Evolutionary conservation across 1,284 basidiomycete genomes (phyloP), one percentile per base, ranked within the genome.

Genomic region (Trametes pubescens): DNA sequence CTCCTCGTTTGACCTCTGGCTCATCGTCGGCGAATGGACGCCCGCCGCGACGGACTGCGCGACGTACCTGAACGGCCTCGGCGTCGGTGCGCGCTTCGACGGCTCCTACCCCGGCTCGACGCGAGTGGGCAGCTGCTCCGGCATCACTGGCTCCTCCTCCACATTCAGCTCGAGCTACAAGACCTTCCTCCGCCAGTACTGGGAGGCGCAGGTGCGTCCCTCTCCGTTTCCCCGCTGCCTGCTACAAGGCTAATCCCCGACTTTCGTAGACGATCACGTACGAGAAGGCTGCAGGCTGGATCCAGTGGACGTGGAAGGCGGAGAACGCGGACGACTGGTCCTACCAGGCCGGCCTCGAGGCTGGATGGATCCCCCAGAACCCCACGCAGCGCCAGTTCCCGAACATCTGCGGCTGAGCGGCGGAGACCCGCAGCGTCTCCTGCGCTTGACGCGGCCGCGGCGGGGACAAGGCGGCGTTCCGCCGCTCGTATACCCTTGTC

Each of bases 41-140:
- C 84, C 92, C 37, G 93, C 93, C 0, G 79, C 86, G 59, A 96
- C 89, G 10, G 96, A 98, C 75, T 98, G 95, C 72, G 94, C 95
- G 16, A 87, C 80, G 70, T 94, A 82, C 71, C 78, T 88, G 60
- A 87, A 88, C 74, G 84, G 83, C 7, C 79, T 82, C 47, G 83
- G 82, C 51, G 64, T 80, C 48, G 86, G 93, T n/a, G 81, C 91
- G 10, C 85, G 94, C 54, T 97, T 92, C 75, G 95, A 94, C 70
- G 95, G 94, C 24, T 79, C 86, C 4, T 89, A 82, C 72, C 75
- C 86, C n/a, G 91, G 90, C 24, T 91, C 90, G 2, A 77, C 82
- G 0, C 74, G 74, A 38, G 83, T 93, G 49, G 95, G 93, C 51
- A 90, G 84, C 70, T 99, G 96, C 79, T 73, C 69, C 0, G 89